A percentile compares a stretch with the other conserved stretches of the same genome.
phyloP scores from a whole-genome alignment of 1,284 basidiomycete genomes.

The Lentinula novae-zelandiae region DNA sequence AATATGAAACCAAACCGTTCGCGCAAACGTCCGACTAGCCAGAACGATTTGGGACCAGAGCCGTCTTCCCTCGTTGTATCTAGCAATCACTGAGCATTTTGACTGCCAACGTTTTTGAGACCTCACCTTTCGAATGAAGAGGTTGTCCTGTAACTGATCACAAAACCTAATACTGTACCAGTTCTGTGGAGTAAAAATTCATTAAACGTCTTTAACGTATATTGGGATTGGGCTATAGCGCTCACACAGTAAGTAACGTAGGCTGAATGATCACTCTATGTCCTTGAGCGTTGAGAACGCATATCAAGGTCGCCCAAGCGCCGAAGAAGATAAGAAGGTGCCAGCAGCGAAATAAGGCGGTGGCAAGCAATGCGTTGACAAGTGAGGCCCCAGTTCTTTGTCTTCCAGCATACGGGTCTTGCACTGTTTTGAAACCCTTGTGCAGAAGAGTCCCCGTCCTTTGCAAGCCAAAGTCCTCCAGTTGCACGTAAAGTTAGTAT shows the following conservation, averaged over 20 bases:
- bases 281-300: constrained; percentile 45
- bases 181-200: constrained; percentile 30
- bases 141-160: constrained; percentile 67
- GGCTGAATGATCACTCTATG: constrained; percentile 41
- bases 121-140: constrained; percentile 62
- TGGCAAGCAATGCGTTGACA: constrained; percentile 51
- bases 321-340: constrained; percentile 60
- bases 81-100: constrained; percentile 42
- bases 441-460: constrained; percentile 16
- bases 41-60: constrained; percentile 70
- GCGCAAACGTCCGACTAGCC: constrained; percentile 51
- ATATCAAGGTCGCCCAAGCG: constrained; percentile 54
- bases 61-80: constrained; percentile 69
- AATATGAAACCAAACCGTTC: constrained; percentile 64
- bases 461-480: constrained; percentile 11
- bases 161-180: constrained; percentile 65
- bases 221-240: constrained; percentile 11
- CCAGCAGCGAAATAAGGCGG: constrained; percentile 65
- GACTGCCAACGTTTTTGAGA: neutral
- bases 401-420: constrained; percentile 31
- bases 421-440: constrained; percentile 19
- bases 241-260: constrained; percentile 62
- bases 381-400: constrained; percentile 37
- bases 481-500: neutral
- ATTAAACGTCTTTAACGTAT: neutral